Base-by-base conservation (phyloP, 2,329 filamentous ascomycete species). In the Venturia effusa region DNA sequence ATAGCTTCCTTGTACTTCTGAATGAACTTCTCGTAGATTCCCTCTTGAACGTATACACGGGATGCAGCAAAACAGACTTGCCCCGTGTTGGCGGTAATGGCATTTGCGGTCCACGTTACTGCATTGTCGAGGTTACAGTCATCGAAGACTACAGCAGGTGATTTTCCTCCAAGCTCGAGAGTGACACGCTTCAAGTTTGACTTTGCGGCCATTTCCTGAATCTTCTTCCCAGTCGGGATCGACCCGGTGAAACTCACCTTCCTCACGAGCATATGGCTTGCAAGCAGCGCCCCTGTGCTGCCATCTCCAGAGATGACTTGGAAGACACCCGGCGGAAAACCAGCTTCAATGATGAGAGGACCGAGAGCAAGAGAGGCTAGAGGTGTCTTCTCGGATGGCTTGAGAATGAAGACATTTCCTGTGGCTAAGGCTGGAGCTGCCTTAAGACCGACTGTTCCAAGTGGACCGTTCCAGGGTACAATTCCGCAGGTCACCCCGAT, bases 121-220 rank as follows among this genome's bases (percentile, higher is more conserved):
- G 75, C 75, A 24, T 78, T 76, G 4, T 78, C 75, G 11, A 80
- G 68, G 66, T 79, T 73, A 19, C 69, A 70, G 67, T 79, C 78
- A 39, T 78, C 75, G 64, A 80, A 79, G 7, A 79, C 71, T 5
- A 79, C 70, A 1, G 74, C 74, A 0, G 78, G 77, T 10, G 71
- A 74, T 66, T 80, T 79, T 19, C 78, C 78, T 22, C 77, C 77
- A 1, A 78, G 71, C 66, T 79, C 77, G 15, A 79, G 73, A 0
- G 74, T 77, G 4, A 78, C 74, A 24, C 73, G 70, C 69, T 79
- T 79, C 7, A 79, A 68, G 61, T 78, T 78, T 0, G 70, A 74
- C 30, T 74, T 73, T 3, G 75, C 73, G 4, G 76, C 75, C 65
- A 74, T 73, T 60, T 74, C 71, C 63, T 76, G 73, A 60, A 79